Evolutionary conservation across 2,329 filamentous ascomycete species (phyloP), one percentile per base, ranked within the genome.

Genomic region (Diaporthe sp.): DNA sequence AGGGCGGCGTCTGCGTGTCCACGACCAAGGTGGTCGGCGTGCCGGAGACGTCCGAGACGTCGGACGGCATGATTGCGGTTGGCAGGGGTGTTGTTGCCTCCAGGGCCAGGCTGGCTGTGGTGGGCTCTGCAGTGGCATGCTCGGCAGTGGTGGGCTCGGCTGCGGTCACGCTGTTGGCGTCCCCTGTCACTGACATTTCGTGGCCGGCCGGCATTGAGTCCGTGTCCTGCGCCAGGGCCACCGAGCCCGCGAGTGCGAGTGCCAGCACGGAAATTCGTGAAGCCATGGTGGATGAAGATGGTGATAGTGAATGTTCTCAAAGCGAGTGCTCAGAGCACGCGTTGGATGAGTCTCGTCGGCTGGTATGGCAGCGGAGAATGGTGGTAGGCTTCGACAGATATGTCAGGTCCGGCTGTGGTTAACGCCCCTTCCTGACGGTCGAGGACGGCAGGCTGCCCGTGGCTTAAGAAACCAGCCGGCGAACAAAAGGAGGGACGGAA

Each of bases 51-150:
- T 51, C 59, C 42, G 67, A 57, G 42, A 76, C 39, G 28, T 76
- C 72, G 12, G 67, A 74, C 37, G 75, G 75, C 51, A 76, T 61
- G 53, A 74, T 76, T 25, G 75, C 73, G 4, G 73, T 55, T 0
- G 75, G 75, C 5, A 76, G 49, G 3, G 58, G 15, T 12, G 59
- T 72, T 6, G 51, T 44, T 51, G 58, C 58, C 34, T n/a, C 34
- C 34, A 44, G 3, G 3, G 70, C 44, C 70, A 28, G 49, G 44
- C 57, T 53, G 28, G 57, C 42, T 28, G 37, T 51, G 25, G 53
- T 39, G 13, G n/a, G 10, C 13, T 25, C 65, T 25, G 65, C 49
- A 31, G 65, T 49, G 25, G 31, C 44, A 15, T 28, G 59, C 25
- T 68, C 62, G 44, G 44, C 62, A 39, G 28, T 51, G 34, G 55